These are phyloP conservation scores for Candida jianshihensis DNA, from an alignment of 805 yeast species.

Conservation along the genomic window DNA sequence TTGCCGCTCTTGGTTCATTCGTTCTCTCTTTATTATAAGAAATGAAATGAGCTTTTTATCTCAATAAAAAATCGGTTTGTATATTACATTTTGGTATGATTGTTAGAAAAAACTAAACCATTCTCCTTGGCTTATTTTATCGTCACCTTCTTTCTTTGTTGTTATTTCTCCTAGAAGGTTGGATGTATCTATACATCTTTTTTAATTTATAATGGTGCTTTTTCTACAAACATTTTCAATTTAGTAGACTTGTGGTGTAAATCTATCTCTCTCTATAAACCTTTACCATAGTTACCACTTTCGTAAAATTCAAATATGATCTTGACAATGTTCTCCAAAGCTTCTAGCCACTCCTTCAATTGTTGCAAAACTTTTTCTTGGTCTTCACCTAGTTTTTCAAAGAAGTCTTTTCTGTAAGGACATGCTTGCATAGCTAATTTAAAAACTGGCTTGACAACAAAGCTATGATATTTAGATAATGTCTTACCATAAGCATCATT, in stretches of 20 bases:
- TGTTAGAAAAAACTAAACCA: no score
- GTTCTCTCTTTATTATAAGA: constrained; percentile 41
- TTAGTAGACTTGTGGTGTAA: no score
- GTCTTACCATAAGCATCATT: constrained; percentile 82
- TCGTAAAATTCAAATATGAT: constrained; percentile 70
- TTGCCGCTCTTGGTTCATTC: constrained; percentile 39
- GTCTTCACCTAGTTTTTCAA: constrained; percentile 73
- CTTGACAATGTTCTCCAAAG: constrained; percentile 67
- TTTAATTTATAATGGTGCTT: no score
- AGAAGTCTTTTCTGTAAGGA: constrained; percentile 84
- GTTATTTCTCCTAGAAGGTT: no score
- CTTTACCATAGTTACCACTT: constrained; percentile 83
- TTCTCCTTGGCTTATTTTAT: no score
- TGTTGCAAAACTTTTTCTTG: constrained; percentile 60
- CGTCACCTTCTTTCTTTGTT: no score
- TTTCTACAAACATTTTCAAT: no score
- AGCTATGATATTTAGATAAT: constrained; percentile 71
- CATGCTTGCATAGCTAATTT: constrained; percentile 93
- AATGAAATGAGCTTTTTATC: background rate
- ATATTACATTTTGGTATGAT: no score
- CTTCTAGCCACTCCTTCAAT: constrained; percentile 65
- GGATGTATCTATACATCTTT: no score
- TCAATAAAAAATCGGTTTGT: no score
- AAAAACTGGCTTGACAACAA: constrained; percentile 80
- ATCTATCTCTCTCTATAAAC: constrained; percentile 57